phyloP scores from a whole-genome alignment of 1,284 basidiomycete genomes.

The Sporisorium exsertum region DNA sequence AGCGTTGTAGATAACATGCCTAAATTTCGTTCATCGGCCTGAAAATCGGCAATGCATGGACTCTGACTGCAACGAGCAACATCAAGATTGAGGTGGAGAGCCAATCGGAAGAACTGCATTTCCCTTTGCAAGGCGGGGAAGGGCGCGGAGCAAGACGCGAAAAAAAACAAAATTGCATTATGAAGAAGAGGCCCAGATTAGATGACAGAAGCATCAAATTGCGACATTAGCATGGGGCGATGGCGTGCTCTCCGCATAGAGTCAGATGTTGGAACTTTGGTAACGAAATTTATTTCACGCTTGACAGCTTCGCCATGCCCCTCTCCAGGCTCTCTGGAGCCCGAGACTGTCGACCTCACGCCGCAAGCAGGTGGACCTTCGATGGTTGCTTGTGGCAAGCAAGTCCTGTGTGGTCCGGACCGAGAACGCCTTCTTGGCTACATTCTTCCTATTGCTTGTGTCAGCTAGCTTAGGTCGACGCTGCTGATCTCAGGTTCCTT shows the following conservation, averaged over 20 bases:
- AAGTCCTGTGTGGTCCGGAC: constrained; percentile 22
- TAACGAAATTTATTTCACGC: too few species aligned
- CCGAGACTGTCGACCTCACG: constrained; percentile 8
- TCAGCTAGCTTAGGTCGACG: constrained; percentile 24
- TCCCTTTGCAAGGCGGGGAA: constrained; percentile 5
- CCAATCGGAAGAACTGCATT: constrained; percentile 31
- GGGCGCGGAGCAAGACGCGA: not conserved
- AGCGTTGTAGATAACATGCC: not conserved
- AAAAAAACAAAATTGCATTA: not conserved
- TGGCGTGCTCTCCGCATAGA: constrained; percentile 38
- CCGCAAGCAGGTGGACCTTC: too few species aligned
- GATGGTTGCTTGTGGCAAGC: not conserved
- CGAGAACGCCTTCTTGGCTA: constrained; percentile 3
- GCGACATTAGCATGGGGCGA: constrained; percentile 25
- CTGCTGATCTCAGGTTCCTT: not conserved
- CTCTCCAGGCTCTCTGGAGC: constrained; percentile 32
- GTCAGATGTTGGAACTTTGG: not conserved
- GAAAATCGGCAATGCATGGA: not conserved
- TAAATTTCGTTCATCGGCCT: not conserved
- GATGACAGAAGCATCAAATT: constrained; percentile 26
- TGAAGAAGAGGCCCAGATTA: constrained; percentile 31
- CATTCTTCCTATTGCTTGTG: constrained; percentile 3
- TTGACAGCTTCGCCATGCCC: not conserved
- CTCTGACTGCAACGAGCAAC: too few species aligned
- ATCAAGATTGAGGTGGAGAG: not conserved